Conservation (phyloP, 192 early-diverging fungal species). For the Mortierella hygrophila region DNA sequence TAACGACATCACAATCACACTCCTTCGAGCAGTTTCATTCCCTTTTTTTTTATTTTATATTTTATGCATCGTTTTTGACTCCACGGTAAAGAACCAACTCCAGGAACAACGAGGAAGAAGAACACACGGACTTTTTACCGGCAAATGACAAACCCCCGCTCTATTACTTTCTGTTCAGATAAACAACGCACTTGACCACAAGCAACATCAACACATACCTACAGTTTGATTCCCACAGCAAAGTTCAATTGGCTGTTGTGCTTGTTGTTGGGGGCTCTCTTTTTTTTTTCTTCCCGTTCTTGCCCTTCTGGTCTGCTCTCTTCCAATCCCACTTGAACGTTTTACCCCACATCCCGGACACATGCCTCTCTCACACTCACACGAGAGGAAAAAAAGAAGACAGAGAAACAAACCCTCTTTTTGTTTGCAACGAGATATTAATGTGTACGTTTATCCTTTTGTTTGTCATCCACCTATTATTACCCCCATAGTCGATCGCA, state of each 20-base stretch:
- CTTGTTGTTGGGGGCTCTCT: conserved; percentile 3
- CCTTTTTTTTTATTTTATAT: neutral
- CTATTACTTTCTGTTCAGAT: neutral
- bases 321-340: conserved; percentile 1
- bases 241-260: neutral
- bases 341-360: neutral
- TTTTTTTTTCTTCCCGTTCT: neutral
- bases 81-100: neutral
- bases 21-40: neutral
- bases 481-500: neutral
- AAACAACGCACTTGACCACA: neutral
- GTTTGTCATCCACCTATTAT: neutral
- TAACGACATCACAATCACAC: neutral
- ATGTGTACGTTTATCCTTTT: neutral
- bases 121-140: neutral
- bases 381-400: neutral
- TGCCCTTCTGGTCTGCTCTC: neutral
- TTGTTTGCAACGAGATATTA: neutral
- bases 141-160: neutral
- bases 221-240: neutral
- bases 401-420: neutral
- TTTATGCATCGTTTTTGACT: neutral
- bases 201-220: neutral
- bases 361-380: neutral
- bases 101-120: neutral